A percentile compares a stretch with the other conserved stretches of the same genome.
Conservation (phyloP, 352 stramenopile genomes). For the Pythium phragmitis region DNA sequence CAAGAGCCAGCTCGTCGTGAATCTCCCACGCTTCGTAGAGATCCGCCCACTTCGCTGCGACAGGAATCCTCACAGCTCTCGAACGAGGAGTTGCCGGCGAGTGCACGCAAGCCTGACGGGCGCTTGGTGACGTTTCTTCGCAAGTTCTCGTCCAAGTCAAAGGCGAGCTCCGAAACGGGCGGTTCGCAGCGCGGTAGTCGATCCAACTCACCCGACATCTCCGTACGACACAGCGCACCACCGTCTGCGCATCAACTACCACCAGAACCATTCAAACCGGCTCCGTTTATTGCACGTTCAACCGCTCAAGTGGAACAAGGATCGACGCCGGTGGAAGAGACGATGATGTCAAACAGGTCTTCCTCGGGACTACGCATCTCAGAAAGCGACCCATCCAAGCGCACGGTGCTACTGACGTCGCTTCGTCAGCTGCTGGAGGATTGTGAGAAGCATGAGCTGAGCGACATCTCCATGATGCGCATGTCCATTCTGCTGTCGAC, state of each 20-base stretch:
- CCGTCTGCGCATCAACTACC: background rate
- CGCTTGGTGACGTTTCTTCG: constrained; percentile 23
- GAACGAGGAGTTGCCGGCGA: constrained; percentile 1
- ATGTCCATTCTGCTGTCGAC: constrained; percentile 68
- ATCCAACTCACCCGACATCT: constrained; percentile 22
- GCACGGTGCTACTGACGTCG: constrained; percentile 42
- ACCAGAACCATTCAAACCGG: constrained; percentile 4
- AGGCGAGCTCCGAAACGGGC: constrained; percentile 14
- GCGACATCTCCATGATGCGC: constrained; percentile 57
- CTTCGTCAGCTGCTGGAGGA: constrained; percentile 53
- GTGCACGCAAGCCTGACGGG: constrained; percentile 13
- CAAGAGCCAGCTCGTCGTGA: background rate
- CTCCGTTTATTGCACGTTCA: constrained; percentile 10
- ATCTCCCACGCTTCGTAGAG: constrained; percentile 1
- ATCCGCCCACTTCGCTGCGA: background rate
- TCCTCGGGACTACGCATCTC: constrained; percentile 12
- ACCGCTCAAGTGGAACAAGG: constrained; percentile 13
- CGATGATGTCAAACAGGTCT: constrained; percentile 2
- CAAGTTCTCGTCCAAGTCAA: constrained; percentile 31
- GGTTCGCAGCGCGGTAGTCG: constrained; percentile 16
- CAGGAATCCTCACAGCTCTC: constrained; percentile 8
- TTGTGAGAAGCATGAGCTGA: constrained; percentile 59
- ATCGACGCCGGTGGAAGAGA: constrained; percentile 17
- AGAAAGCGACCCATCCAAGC: constrained; percentile 23
- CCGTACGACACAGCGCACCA: constrained; percentile 17